phyloP scores from a whole-genome alignment of 129 eudicot genomes.

The Artemisia annua region DNA sequence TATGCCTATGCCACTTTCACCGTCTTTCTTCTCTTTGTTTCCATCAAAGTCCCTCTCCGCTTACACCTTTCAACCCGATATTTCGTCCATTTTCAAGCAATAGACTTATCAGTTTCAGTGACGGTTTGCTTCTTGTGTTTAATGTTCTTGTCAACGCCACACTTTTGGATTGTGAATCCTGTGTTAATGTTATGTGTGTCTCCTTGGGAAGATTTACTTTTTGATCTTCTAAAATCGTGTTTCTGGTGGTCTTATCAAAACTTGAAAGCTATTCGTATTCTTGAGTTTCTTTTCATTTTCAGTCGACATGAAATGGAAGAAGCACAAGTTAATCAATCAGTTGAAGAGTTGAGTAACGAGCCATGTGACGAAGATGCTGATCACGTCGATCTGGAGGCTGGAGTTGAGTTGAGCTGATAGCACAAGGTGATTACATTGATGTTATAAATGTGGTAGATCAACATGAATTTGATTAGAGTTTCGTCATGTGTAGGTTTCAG shows the following conservation, averaged over 20 bases:
- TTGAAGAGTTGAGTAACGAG: no score
- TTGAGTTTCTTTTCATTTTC: conserved; percentile 8
- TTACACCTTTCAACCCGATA: neutral
- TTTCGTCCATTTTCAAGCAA: neutral
- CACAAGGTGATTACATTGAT: neutral
- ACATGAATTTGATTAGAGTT: no score
- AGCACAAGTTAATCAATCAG: neutral
- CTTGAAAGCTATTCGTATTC: neutral
- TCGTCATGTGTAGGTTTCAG: no score
- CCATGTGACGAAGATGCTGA: no score
- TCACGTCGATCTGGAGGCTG: neutral
- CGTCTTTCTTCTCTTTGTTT: conserved; percentile 15
- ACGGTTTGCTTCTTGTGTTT: conserved; percentile 9
- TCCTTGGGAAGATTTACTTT: conserved; percentile 18
- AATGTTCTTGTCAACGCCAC: conserved; percentile 11
- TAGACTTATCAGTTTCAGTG: conserved; percentile 18
- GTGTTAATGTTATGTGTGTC: conserved; percentile 15
- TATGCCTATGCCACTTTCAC: conserved; percentile 10
- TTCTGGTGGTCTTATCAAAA: conserved; percentile 17
- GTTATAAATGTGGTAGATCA: no score
- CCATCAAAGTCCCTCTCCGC: conserved; percentile 14
- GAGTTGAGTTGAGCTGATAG: neutral
- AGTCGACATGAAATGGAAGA: neutral
- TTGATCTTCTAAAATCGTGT: neutral
- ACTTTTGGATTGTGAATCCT: conserved; percentile 19